phyloP scores from a whole-genome alignment of 176 grass and related monocot species.

The Paspalum notatum region DNA sequence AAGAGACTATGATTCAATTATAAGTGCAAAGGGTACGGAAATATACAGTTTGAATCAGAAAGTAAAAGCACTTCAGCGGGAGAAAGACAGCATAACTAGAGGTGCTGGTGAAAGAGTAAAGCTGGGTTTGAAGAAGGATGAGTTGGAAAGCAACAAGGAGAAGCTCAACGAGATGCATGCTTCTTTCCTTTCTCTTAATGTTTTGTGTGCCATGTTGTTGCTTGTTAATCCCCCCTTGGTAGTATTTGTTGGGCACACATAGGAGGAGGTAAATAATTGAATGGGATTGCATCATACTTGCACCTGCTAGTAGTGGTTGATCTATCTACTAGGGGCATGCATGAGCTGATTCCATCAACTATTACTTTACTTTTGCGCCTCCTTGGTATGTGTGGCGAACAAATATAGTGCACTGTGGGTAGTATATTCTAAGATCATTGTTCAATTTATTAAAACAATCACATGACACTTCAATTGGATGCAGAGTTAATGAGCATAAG shows the following conservation, averaged over 20 bases:
- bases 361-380: neutral
- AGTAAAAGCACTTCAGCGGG: conserved; percentile 71
- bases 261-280: neutral
- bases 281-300: neutral
- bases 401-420: neutral
- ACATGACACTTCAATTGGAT: conserved; percentile 41
- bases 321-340: neutral
- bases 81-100: conserved; percentile 70
- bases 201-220: conserved; percentile 5
- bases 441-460: neutral
- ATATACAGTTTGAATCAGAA: conserved; percentile 80
- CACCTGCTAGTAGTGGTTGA: neutral
- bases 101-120: conserved; percentile 80
- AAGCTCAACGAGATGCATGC: conserved; percentile 79
- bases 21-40: conserved; percentile 71
- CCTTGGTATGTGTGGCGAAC: neutral
- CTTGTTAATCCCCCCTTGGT: neutral
- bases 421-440: conserved; percentile 17
- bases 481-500: conserved; percentile 73
- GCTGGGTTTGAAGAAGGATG: conserved; percentile 79
- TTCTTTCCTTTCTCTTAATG: conserved; percentile 38
- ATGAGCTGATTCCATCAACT: neutral
- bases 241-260: neutral
- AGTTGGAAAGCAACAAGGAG: conserved; percentile 57
- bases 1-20: conserved; percentile 72